These are phyloP conservation scores for Amorphotheca resinae DNA, from an alignment of 495 filamentous ascomycete genomes.

Conservation along the genomic window DNA sequence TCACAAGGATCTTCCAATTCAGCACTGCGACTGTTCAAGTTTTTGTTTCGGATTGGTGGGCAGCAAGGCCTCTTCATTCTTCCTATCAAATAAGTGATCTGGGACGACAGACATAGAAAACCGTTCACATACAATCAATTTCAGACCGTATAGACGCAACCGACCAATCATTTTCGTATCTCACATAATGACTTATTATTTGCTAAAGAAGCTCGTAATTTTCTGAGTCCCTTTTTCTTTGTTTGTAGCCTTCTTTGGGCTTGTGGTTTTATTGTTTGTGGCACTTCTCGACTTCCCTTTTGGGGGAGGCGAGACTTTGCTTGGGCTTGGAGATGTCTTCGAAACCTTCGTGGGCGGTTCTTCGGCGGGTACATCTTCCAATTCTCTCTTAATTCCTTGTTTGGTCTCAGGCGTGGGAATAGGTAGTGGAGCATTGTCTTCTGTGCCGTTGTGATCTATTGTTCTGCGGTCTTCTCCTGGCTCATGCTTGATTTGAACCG, in stretches of 20 bases:
- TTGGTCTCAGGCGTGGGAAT: slow-evolving; percentile 17
- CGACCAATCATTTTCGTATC: too few species aligned
- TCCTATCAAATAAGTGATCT: too few species aligned
- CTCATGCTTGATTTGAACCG: slow-evolving; percentile 28
- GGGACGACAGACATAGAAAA: too few species aligned
- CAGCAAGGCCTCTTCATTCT: too few species aligned
- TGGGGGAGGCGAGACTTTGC: slow-evolving; percentile 11
- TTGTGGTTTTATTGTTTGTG: slow-evolving; percentile 31
- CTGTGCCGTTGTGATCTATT: slow-evolving; percentile 28
- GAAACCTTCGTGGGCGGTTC: slow-evolving; percentile 35
- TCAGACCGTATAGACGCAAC: too few species aligned
- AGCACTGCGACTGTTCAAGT: too few species aligned
- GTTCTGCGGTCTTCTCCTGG: slow-evolving; percentile 28
- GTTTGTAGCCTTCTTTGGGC: slow-evolving; percentile 31
- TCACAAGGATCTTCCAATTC: too few species aligned
- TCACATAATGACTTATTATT: too few species aligned
- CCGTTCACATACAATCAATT: too few species aligned
- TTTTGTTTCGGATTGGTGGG: too few species aligned
- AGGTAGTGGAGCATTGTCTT: slow-evolving; percentile 38
- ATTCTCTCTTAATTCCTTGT: slow-evolving; percentile 45
- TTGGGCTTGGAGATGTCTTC: slow-evolving; percentile 15
- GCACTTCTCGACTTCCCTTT: slow-evolving; percentile 30
- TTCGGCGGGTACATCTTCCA: slow-evolving; percentile 26
- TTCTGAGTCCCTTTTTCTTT: slow-evolving; percentile 50
- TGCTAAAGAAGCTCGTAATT: slow-evolving; percentile 79